Evolutionary conservation across 371 early-diverging fungal genomes (phyloP), one percentile per base, ranked within the genome.

Genomic region (Blakeslea trispora): DNA sequence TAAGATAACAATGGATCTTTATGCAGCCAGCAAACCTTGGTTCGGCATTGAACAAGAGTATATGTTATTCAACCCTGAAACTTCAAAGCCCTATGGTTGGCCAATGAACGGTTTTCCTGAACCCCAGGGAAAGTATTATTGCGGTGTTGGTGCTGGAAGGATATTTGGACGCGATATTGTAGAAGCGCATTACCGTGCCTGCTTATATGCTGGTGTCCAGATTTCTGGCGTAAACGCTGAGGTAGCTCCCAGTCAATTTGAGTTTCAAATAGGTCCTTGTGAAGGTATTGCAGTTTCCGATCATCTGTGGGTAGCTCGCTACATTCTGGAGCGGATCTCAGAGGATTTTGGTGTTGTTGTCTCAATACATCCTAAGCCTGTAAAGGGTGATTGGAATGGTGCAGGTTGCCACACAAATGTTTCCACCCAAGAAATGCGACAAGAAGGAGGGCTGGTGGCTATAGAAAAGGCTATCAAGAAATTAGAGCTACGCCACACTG

Each of bases 31-130:
- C 32, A 60, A 74, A 45, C 81, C 85, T 31, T 84, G 85, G 85
- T 84, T 84, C 53, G 85, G 85, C 63, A 81, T 84, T 60, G 85
- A 84, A 58, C 83, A 83, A 62, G 83, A 83, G 57, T 84, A 84
- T 50, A 81, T 80, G 60, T 52, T 84, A 13, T 64, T 84, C 57
- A 82, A 84, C 59, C 59, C 64, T 8, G 75, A 81, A 68, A 77
- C 75, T 59, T 54, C 73, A 50, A 69, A 74, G 63, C 72, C 77
- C 23, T 74, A 69, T 37, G 83, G 85, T 56, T 84, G 85, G 85
- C 85, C 85, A 47, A 73, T 69, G 55, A 72, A 71, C 22, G 85
- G 85, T 39, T 80, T 59, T 75, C 85, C 85, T 18, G 85, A 78
- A 46, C 78, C 85, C 28, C 85, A 84, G 43, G 67, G 67, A 52